Evolutionary conservation across 352 stramenopile genomes (phyloP), one percentile per base, ranked within the genome.

Genomic region (Blastocystis sp.): DNA sequence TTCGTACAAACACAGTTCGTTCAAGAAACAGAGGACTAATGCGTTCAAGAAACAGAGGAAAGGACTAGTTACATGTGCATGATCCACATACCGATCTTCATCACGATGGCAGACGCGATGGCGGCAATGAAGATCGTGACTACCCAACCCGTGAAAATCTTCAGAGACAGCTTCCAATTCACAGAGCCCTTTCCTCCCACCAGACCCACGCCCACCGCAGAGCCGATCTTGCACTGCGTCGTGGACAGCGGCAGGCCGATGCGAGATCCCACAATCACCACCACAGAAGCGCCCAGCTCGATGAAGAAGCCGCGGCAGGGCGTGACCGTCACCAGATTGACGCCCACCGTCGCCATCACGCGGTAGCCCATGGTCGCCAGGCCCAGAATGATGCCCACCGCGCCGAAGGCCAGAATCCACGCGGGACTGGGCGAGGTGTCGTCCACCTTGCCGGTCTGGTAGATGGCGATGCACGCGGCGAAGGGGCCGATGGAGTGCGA

Each of bases 401-500:
- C 88, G 7, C 87, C 82, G 38, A 60, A 45, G n/a, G 59, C 76
- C 4, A 90, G 66, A 34, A 87, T 74, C 92, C 93, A 95, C 89
- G 92, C 92, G 65, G 76, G 62, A 1, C 89, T 69, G 48, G 81
- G 68, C 24, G 70, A 66, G 40, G 71, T 80, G 28, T 62, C 62
- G 66, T 91, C 92, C 6, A 80, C 59, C 9, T 87, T 61, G 19
- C 89, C 84, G 34, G 52, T 89, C 1, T 64, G 59, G 89, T 94
- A 95, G 14, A 93, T 92, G n/a, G 91, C 90, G 71, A 92, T 90
- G 3, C 94, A 91, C 1, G 91, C 92, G n/a, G 89, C 89, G 34
- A 95, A 89, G 0, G 93, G 92, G 1, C 89, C 92, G 43, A 94
- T 94, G 1, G 91, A 88, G 89, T 95, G 95, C 14, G 92, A 92